Conservation (phyloP, 805 yeast genomes). For the Ogataea haglerorum region DNA sequence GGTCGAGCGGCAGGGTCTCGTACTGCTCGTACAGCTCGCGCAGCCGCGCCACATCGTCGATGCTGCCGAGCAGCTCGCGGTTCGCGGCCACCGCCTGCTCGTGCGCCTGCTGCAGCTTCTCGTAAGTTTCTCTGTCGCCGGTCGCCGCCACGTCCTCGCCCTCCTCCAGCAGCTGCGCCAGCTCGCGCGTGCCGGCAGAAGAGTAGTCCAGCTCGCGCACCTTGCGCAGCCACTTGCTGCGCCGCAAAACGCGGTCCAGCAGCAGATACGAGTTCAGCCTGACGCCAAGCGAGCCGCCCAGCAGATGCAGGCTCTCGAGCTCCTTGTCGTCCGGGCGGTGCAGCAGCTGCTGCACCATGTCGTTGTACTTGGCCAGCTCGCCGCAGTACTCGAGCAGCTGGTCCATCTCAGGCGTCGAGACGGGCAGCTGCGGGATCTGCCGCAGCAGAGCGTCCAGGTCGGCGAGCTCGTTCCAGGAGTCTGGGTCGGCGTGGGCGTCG, state of each 20-base stretch:
- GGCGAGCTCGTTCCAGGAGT: conserved; percentile 22
- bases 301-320: conserved; percentile 42
- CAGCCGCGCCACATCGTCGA: conserved; percentile 6
- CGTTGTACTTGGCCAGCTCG: conserved; percentile 51
- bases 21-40: conserved; percentile 12
- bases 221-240: conserved; percentile 38
- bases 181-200: conserved; percentile 19
- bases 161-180: conserved; percentile 22
- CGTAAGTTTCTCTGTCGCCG: conserved; percentile 15
- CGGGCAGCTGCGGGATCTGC: conserved; percentile 47
- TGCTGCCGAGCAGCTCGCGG: conserved; percentile 4
- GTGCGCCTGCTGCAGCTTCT: conserved; percentile 12
- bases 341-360: conserved; percentile 41
- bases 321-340: conserved; percentile 40
- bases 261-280: conserved; percentile 45
- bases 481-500: conserved; percentile 23
- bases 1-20: conserved; percentile 17
- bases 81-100: conserved; percentile 17
- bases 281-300: conserved; percentile 61
- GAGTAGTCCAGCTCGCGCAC: conserved; percentile 23
- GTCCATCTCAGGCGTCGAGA: conserved; percentile 56
- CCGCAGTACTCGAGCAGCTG: conserved; percentile 50
- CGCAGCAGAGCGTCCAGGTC: conserved; percentile 39
- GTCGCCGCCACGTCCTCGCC: conserved; percentile 20
- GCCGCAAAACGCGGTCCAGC: conserved; percentile 37